These are phyloP conservation scores for Hypseocharis bilobata DNA, from an alignment of 441 rosid genomes.

Conservation along the genomic window DNA sequence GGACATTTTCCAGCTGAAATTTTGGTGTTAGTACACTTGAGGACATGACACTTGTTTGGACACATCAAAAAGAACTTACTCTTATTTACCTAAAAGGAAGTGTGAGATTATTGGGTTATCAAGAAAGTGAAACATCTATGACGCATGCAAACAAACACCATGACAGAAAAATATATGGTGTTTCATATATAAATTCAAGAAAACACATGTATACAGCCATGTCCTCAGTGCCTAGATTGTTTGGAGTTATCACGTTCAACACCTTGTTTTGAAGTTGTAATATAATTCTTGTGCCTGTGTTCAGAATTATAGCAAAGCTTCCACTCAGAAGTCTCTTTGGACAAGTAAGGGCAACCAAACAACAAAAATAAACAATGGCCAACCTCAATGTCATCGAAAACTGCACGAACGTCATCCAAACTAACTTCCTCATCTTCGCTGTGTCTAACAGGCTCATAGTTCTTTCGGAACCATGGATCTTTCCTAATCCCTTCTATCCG, in stretches of 20 bases:
- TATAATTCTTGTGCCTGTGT: neutral
- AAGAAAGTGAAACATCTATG: neutral
- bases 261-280: neutral
- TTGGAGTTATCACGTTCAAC: neutral
- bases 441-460: slow-evolving; percentile 46
- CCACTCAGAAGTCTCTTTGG: neutral
- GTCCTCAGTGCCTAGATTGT: neutral
- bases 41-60: neutral
- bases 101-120: neutral
- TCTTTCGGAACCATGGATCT: slow-evolving; percentile 56
- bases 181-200: neutral
- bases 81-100: neutral
- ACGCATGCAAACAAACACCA: too few relatives aligned
- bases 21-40: neutral
- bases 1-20: neutral
- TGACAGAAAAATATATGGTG: too few relatives aligned
- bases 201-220: neutral
- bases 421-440: slow-evolving; percentile 53
- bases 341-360: neutral
- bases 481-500: slow-evolving; percentile 49
- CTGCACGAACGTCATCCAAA: slow-evolving; percentile 68
- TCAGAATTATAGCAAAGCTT: neutral
- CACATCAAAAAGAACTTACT: neutral
- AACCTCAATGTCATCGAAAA: slow-evolving; percentile 83
- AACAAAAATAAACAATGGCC: slow-evolving; percentile 18